A percentile compares a stretch with the other conserved stretches of the same genome.
Conservation (phyloP, 2,329 filamentous ascomycete genomes). For the Paraphaeosphaeria sporulosa region DNA sequence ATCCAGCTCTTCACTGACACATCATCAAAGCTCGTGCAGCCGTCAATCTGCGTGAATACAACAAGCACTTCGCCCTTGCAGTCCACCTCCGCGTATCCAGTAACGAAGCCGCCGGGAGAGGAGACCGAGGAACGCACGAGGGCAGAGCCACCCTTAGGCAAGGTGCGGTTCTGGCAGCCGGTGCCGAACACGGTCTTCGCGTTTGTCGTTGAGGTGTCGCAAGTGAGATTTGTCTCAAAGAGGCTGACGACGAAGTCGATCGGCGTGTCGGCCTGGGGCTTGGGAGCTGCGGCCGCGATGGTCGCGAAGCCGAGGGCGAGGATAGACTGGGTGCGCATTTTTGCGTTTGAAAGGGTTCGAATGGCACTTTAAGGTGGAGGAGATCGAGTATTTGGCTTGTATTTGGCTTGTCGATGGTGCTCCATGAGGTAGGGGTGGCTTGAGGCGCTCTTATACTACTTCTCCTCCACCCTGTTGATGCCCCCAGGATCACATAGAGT, state of each 20-base stretch:
- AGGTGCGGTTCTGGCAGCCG: conserved; percentile 2
- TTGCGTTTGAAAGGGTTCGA: background rate
- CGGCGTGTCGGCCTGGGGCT: background rate
- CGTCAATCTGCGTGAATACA: conserved; percentile 9
- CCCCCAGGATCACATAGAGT: background rate
- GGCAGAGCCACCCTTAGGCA: conserved; percentile 7
- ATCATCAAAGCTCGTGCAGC: conserved; percentile 6
- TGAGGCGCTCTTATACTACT: conserved; percentile 4
- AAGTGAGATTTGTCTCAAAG: conserved; percentile 7
- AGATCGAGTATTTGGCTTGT: background rate
- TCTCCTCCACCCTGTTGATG: background rate
- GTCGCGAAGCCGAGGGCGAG: conserved; percentile 8
- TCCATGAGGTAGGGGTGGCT: background rate
- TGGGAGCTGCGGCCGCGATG: background rate
- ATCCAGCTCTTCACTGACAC: conserved; percentile 10
- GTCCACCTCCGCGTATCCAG: background rate
- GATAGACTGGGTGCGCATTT: conserved; percentile 9
- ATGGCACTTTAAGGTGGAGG: background rate
- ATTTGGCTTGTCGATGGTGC: background rate
- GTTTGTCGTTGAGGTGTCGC: background rate
- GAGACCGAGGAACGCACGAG: conserved; percentile 4
- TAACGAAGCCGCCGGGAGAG: conserved; percentile 2
- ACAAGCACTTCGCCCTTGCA: conserved; percentile 4
- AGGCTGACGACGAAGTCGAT: conserved; percentile 10
- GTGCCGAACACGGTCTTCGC: background rate